A percentile compares a stretch with the other conserved stretches of the same genome.
Conservation (phyloP, 2,329 filamentous ascomycete genomes). For the Ascocoryne sarcoides region DNA sequence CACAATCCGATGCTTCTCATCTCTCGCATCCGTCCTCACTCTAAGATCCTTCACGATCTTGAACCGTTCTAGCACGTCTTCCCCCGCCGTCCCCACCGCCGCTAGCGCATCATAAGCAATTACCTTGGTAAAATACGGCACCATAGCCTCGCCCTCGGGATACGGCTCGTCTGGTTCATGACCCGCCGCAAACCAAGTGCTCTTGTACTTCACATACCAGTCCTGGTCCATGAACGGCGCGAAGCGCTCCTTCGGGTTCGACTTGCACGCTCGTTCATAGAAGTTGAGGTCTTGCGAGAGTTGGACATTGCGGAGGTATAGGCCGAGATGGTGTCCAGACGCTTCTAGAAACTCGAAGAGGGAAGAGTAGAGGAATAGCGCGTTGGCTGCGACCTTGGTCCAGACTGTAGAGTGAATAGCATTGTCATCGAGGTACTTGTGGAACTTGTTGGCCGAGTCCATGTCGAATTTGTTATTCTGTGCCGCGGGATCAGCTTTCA, state of each 20-base stretch:
- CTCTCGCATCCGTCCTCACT: slow-evolving; percentile 6
- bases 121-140: slow-evolving; percentile 20
- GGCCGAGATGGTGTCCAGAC: slow-evolving; percentile 17
- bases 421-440: slow-evolving; percentile 13
- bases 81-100: slow-evolving; percentile 20
- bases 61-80: slow-evolving; percentile 17
- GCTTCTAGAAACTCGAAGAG: slow-evolving; percentile 15
- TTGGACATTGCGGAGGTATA: slow-evolving; percentile 18
- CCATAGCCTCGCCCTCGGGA: slow-evolving; percentile 15
- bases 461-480: slow-evolving; percentile 23
- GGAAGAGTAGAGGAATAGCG: slow-evolving; percentile 11
- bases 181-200: slow-evolving; percentile 13
- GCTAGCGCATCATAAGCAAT: slow-evolving; percentile 25
- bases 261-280: slow-evolving; percentile 14
- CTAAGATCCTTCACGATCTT: slow-evolving; percentile 8
- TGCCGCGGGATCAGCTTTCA: slow-evolving; percentile 8
- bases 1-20: slow-evolving; percentile 7
- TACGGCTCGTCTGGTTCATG: slow-evolving; percentile 9
- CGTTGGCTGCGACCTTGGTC: slow-evolving; percentile 20
- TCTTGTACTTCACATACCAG: slow-evolving; percentile 20
- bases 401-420: slow-evolving; percentile 18
- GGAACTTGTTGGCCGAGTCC: slow-evolving; percentile 12
- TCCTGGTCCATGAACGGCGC: slow-evolving; percentile 16
- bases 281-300: slow-evolving; percentile 18
- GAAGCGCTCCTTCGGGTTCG: slow-evolving; percentile 8